Percentiles rank a stretch among this genome's conserved stretches.
phyloP scores from a whole-genome alignment of 768 basidiomycete species.

The Chalciporus sphaerocephalus region DNA sequence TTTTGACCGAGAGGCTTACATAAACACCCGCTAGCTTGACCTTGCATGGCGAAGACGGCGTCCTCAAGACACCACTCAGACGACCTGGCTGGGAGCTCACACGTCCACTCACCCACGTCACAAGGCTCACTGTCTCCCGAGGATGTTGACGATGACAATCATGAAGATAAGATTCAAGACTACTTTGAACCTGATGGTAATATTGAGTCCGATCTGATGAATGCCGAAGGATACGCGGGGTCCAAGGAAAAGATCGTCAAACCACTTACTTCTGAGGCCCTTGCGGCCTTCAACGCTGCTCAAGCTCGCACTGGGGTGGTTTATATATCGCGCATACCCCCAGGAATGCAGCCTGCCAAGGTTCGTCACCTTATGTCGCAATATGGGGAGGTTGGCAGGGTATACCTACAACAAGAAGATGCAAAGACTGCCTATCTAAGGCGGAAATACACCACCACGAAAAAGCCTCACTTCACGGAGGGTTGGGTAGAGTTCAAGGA shows the following conservation, averaged over 20 bases:
- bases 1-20: neutral
- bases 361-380: constrained; percentile 89
- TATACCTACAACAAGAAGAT: constrained; percentile 93
- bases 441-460: constrained; percentile 75
- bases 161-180: constrained; percentile 18
- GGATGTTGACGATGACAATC: neutral
- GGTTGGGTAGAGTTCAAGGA: constrained; percentile 99
- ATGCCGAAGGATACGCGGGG: constrained; percentile 55
- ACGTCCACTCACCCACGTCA: neutral
- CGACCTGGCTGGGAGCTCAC: neutral
- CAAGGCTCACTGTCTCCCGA: neutral
- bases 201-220: constrained; percentile 36
- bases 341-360: constrained; percentile 96
- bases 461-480: constrained; percentile 86
- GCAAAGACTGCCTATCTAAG: constrained; percentile 83
- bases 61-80: neutral
- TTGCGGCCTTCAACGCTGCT: constrained; percentile 68
- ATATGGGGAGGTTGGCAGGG: constrained; percentile 86
- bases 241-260: constrained; percentile 55
- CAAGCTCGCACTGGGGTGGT: constrained; percentile 80
- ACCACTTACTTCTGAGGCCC: constrained; percentile 69
- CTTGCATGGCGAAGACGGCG: constrained; percentile 3
- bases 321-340: constrained; percentile 94
- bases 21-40: too few relatives aligned
- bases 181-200: constrained; percentile 25